Evolutionary conservation across 2,329 filamentous ascomycete genomes (phyloP), one percentile per base, ranked within the genome.

Genomic region (Penicillium rolfsii): DNA sequence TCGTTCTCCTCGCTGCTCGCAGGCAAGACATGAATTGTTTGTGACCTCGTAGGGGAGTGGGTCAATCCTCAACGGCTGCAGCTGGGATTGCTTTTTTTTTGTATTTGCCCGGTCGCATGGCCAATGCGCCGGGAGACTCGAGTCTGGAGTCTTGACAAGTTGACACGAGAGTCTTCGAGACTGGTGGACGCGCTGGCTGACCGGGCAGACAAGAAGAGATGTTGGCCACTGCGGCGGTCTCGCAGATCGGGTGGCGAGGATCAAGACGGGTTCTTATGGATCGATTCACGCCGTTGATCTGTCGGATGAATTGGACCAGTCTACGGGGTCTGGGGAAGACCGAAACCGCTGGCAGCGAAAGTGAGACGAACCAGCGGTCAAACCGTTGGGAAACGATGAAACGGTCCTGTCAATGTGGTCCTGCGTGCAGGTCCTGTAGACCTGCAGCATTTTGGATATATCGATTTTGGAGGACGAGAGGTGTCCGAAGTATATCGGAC

Each of bases 11-110:
- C 60, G 55, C 62, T 16, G 43, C 52, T 30, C 55, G 60, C 62
- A 62, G 62, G 57, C 60, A 41, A 64, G 60, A 62, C 62, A 64
- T 14, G 50, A 26, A 38, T 35, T 5, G n/a, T 22, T 35, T 19
- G 30, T 19, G 30, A 16, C 14, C 19, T 30, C 11, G 53, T 46
- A 55, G 24, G 24, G 38, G 33, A 49, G 26, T 22, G 19, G 26
- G 28, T 24, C 14, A 26, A 16, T 22, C 6, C 16, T 26, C 43
- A 26, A 24, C 16, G 24, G 12, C 45, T 48, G 45, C 26, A n/a
- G 26, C 24, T 48, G 24, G 14, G 2, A 11, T 48, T 43, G 40
- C n/a, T 28, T 46, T 22, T 22, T 22, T 11, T n/a, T 26, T 48
- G 24, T 28, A 11, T 30, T 48, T 48, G 45, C 45, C 45, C 26